These are phyloP conservation scores for Thalia dealbata DNA, from an alignment of 176 grass and related monocot species.

Conservation along the genomic window DNA sequence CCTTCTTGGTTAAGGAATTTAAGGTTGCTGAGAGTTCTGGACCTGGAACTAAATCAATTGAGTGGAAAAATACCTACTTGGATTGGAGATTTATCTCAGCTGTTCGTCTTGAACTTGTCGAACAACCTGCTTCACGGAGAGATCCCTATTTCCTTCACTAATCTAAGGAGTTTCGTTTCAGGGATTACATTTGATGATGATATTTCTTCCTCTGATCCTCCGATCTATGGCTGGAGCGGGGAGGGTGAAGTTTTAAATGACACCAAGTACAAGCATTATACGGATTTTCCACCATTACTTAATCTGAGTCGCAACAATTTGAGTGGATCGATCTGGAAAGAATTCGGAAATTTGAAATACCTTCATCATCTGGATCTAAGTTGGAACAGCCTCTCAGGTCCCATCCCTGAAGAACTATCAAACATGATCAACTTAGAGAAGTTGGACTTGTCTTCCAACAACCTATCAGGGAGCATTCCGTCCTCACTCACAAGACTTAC, in stretches of 20 bases:
- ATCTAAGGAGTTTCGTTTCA: background rate
- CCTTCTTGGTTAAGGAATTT: background rate
- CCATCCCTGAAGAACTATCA: background rate
- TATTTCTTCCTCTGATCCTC: background rate
- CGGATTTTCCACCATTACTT: background rate
- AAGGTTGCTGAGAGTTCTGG: background rate
- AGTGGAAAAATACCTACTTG: background rate
- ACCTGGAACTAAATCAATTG: background rate
- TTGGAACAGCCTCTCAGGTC: constrained; percentile 2
- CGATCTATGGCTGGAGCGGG: background rate
- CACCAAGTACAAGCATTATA: background rate
- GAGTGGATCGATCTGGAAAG: background rate
- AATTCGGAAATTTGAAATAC: background rate
- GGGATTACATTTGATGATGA: background rate
- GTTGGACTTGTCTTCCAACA: constrained; percentile 6
- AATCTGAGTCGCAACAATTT: background rate
- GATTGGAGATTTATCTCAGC: background rate
- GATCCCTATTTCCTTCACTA: background rate
- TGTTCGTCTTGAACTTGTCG: background rate
- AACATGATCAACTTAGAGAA: constrained; percentile 7
- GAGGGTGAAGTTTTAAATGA: too few species aligned
- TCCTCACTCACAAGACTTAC: background rate
- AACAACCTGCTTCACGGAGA: background rate
- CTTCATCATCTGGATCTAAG: background rate
- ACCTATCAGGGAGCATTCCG: constrained; percentile 2